These are phyloP conservation scores for Suillus discolor DNA, from an alignment of 768 basidiomycete species.

Conservation along the genomic window DNA sequence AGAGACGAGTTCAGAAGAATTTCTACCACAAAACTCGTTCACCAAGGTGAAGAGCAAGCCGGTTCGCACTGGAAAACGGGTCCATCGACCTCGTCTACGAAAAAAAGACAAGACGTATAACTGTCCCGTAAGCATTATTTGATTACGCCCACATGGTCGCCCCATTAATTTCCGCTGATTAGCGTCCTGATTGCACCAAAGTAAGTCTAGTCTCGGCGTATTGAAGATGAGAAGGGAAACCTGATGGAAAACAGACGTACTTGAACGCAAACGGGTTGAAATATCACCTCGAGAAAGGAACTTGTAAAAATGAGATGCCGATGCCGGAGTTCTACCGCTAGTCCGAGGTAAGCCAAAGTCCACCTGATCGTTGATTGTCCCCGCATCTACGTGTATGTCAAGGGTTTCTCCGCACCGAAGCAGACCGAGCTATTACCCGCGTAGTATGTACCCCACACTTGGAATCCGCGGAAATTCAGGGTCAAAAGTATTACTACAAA, in stretches of 20 bases:
- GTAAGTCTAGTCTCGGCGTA: slow-evolving; percentile 29
- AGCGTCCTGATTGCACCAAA: slow-evolving; percentile 54
- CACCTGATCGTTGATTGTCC: slow-evolving; percentile 2
- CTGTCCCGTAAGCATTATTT: slow-evolving; percentile 45
- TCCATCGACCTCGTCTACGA: slow-evolving; percentile 12
- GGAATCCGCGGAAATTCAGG: slow-evolving; percentile 7
- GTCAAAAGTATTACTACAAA: not conserved
- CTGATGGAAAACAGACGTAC: slow-evolving; percentile 44
- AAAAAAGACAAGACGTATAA: slow-evolving; percentile 47
- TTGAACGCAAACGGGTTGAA: slow-evolving; percentile 69
- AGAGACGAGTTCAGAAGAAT: slow-evolving; percentile 1
- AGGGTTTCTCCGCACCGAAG: not conserved
- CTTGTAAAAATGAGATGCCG: slow-evolving; percentile 47
- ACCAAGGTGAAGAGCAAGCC: not conserved
- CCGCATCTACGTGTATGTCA: slow-evolving; percentile 2
- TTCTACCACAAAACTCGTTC: too few species aligned
- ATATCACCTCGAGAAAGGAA: slow-evolving; percentile 69
- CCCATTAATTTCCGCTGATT: slow-evolving; percentile 19
- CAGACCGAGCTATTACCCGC: not conserved
- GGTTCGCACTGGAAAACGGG: slow-evolving; percentile 3
- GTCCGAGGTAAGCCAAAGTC: not conserved
- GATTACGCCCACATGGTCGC: slow-evolving; percentile 8
- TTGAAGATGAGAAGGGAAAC: not conserved
- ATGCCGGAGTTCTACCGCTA: slow-evolving; percentile 9
- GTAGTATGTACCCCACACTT: slow-evolving; percentile 1